Percentiles rank a stretch among this genome's conserved stretches.
phyloP scores from a whole-genome alignment of 805 yeast species.

The Tetrapisispora iriomotensis region DNA sequence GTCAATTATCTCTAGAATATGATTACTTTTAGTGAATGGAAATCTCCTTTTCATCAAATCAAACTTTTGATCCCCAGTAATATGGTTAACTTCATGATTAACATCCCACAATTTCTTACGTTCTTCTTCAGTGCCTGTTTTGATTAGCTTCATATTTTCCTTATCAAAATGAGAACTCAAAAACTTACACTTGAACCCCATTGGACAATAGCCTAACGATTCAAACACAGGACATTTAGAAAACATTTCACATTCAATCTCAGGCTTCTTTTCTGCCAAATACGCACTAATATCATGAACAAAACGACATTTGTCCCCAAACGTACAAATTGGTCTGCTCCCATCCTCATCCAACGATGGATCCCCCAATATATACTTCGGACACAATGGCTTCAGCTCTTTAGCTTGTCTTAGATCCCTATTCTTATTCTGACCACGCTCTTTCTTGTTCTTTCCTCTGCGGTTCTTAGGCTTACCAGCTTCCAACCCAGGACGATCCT shows the following conservation, averaged over 20 bases:
- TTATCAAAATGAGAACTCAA: constrained; percentile 55
- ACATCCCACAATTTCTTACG: constrained; percentile 16
- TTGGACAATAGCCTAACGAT: constrained; percentile 82
- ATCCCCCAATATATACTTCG: constrained; percentile 40
- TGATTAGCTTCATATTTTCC: constrained; percentile 33
- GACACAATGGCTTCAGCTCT: constrained; percentile 59
- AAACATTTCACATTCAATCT: constrained; percentile 46
- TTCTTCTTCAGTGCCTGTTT: constrained; percentile 31
- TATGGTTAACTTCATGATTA: constrained; percentile 56
- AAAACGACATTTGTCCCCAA: constrained; percentile 67
- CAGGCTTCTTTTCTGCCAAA: constrained; percentile 54
- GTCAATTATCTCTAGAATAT: constrained; percentile 56
- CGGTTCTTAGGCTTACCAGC: constrained; percentile 37
- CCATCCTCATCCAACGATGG: constrained; percentile 31
- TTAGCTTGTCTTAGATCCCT: constrained; percentile 63
- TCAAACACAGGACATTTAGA: constrained; percentile 66
- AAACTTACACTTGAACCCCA: constrained; percentile 91
- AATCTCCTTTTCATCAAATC: constrained; percentile 42
- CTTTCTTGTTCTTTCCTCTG: constrained; percentile 33
- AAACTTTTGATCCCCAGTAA: constrained; percentile 34
- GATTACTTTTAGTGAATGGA: constrained; percentile 46
- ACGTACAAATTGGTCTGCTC: constrained; percentile 39
- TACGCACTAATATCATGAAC: constrained; percentile 67
- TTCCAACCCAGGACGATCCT: constrained; percentile 31
- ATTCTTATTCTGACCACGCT: constrained; percentile 75